Evolutionary conservation across 2,329 filamentous ascomycete species (phyloP), one percentile per base, ranked within the genome.

Genomic region (Dactylellina haptotyla): DNA sequence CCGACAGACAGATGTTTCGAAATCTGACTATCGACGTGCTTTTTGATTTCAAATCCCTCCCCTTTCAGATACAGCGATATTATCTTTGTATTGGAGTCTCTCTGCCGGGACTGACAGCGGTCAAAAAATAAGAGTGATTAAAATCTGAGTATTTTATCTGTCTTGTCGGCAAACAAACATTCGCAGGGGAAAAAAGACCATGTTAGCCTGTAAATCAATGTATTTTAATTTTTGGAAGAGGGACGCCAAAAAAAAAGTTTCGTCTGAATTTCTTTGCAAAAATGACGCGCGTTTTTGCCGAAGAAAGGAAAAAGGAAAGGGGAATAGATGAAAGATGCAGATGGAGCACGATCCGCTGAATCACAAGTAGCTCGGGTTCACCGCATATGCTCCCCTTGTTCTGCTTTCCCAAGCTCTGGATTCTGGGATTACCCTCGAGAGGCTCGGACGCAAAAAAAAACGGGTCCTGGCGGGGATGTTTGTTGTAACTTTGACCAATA

Each of bases 381-480:
- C 30, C 39, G 50, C 50, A 43, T n/a, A n/a, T n/a, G 39, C 54
- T 43, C 37, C 43, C 54, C 54, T 58, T 58, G 54, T 41, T 46
- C 41, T 18, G 18, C 32, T 14, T 34, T 34, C 32, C 18, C 14
- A 45, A 45, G 16, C 37, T 18, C 34, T 18, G 28, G 28, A 59
- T 34, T 50, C 56, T 59, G 28, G 56, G 56, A 59, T 59, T 26
- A 46, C 56, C 56, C 56, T 59, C 56, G 56, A 48, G 48, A 16
- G 16, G 23, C 56, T 56, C 20, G 54, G 23, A 34, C 3, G 16
- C 34, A 45, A 23, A 23, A 16, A 28, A 50, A 20, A 50, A 50
- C n/a, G 26, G 39, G 26, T n/a, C 14, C 26, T 41, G 12, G 14
- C 54, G 39, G 39, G 56, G 56, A 46, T 59, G 34, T 37, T 45